These are phyloP conservation scores for Jimgerdemannia lactiflua DNA, from an alignment of 192 early-diverging fungal species.

Conservation along the genomic window DNA sequence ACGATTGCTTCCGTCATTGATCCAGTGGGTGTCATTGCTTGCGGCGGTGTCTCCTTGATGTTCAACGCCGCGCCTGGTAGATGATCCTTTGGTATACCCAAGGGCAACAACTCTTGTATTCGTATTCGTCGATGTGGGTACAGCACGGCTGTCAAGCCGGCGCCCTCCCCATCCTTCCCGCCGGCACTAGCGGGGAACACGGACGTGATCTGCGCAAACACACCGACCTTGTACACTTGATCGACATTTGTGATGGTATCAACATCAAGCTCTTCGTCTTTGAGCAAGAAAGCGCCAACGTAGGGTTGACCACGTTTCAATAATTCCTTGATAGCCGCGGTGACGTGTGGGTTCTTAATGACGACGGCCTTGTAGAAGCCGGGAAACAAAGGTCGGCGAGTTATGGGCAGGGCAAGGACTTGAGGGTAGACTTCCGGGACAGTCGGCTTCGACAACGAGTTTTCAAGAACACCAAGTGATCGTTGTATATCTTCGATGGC, in stretches of 20 bases:
- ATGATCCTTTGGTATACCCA: background rate
- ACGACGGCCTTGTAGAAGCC: slow-evolving; percentile 98
- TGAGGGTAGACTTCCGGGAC: slow-evolving; percentile 94
- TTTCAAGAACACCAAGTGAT: slow-evolving; percentile 60
- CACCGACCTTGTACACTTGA: slow-evolving; percentile 88
- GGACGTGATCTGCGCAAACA: slow-evolving; percentile 97
- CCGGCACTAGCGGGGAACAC: slow-evolving; percentile 72
- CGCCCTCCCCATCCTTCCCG: slow-evolving; percentile 57
- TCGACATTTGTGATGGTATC: slow-evolving; percentile 74
- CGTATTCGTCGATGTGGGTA: slow-evolving; percentile 94
- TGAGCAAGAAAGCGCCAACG: slow-evolving; percentile 91
- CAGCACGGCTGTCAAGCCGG: slow-evolving; percentile 87
- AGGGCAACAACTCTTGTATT: slow-evolving; percentile 64
- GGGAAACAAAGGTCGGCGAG: slow-evolving; percentile 91
- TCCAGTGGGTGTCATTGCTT: background rate
- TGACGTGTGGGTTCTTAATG: slow-evolving; percentile 92
- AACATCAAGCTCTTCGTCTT: slow-evolving; percentile 84
- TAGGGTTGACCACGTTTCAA: slow-evolving; percentile 95
- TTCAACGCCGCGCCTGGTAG: background rate
- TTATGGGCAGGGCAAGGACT: slow-evolving; percentile 90
- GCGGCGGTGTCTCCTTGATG: too few species aligned
- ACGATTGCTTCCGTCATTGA: slow-evolving; percentile 9
- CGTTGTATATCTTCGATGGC: slow-evolving; percentile 39
- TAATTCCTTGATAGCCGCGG: slow-evolving; percentile 87
- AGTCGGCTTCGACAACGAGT: slow-evolving; percentile 66